phyloP scores from a whole-genome alignment of 2,329 filamentous ascomycete genomes.

The Fusarium sp. region DNA sequence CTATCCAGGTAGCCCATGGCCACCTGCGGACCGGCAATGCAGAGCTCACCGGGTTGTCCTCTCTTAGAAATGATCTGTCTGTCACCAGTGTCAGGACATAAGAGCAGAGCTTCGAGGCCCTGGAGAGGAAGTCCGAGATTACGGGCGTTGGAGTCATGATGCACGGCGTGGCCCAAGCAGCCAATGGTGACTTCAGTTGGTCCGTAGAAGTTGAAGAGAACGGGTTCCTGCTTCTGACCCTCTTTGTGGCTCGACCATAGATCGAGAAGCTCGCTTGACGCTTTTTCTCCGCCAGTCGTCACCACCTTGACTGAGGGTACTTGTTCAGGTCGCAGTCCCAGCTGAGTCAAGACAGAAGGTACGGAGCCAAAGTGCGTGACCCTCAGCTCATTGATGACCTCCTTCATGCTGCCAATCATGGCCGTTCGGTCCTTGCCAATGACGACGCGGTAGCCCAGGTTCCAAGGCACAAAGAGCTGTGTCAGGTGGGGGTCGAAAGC shows the following conservation, averaged over 20 bases:
- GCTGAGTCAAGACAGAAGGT: constrained; percentile 14
- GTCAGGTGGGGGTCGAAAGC: constrained; percentile 28
- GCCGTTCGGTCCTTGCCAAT: constrained; percentile 19
- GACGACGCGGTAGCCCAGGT: constrained; percentile 1
- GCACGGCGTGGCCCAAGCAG: constrained; percentile 15
- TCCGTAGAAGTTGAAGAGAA: constrained; percentile 26
- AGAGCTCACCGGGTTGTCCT: constrained; percentile 18
- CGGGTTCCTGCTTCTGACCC: not conserved
- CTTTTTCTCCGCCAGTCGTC: constrained; percentile 27
- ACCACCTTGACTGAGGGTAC: constrained; percentile 17
- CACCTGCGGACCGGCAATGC: constrained; percentile 23
- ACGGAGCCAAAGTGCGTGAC: constrained; percentile 25
- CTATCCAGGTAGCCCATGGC: constrained; percentile 24
- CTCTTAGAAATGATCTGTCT: not conserved
- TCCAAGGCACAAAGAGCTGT: constrained; percentile 20
- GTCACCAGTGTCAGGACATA: not conserved
- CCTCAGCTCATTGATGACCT: constrained; percentile 17
- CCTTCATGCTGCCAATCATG: constrained; percentile 6
- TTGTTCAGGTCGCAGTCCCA: constrained; percentile 5
- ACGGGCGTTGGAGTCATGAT: constrained; percentile 17
- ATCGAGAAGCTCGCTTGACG: constrained; percentile 16
- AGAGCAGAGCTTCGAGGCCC: constrained; percentile 12
- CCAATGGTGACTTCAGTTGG: constrained; percentile 27
- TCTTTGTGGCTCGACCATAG: not conserved
- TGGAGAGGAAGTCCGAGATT: constrained; percentile 18